A percentile compares a stretch with the other conserved stretches of the same genome.
These are phyloP conservation scores for Priceomyces carsonii DNA, from an alignment of 805 yeast species.

Conservation along the genomic window DNA sequence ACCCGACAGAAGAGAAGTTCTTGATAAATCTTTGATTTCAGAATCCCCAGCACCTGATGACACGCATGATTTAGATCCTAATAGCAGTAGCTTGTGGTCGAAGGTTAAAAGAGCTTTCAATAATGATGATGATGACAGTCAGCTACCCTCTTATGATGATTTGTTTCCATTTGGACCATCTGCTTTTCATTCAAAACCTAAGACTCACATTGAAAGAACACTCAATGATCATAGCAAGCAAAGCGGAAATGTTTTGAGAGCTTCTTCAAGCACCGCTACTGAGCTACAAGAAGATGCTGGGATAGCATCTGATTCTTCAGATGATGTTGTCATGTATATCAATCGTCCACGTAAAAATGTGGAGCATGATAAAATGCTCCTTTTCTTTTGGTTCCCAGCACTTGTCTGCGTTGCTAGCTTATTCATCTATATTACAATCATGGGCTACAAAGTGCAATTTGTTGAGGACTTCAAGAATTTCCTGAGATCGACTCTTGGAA, in stretches of 20 bases:
- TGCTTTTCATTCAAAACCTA: slow-evolving; percentile 29
- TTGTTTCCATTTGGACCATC: slow-evolving; percentile 59
- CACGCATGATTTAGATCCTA: slow-evolving; percentile 2
- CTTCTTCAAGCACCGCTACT: slow-evolving; percentile 7
- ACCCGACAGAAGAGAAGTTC: slow-evolving; percentile 2
- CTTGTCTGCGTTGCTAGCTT: slow-evolving; percentile 56
- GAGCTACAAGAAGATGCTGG: slow-evolving; percentile 28
- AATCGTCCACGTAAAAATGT: slow-evolving; percentile 49
- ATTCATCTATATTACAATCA: slow-evolving; percentile 42
- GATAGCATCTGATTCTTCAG: slow-evolving; percentile 42
- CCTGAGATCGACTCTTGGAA: slow-evolving; percentile 40
- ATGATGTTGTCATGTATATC: slow-evolving; percentile 42
- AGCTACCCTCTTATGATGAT: slow-evolving; percentile 73
- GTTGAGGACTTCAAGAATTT: slow-evolving; percentile 35
- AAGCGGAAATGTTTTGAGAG: slow-evolving; percentile 5
- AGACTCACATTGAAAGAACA: slow-evolving; percentile 30
- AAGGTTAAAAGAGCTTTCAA: slow-evolving; percentile 44
- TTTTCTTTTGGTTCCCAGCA: slow-evolving; percentile 91
- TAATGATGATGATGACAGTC: slow-evolving; percentile 30
- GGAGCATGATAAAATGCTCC: slow-evolving; percentile 76
- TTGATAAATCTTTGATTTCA: slow-evolving; percentile 4
- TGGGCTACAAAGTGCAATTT: slow-evolving; percentile 39
- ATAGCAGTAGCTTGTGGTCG: slow-evolving; percentile 37
- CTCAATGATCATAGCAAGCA: slow-evolving; percentile 23
- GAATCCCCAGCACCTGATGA: slow-evolving; percentile 5